Conservation (phyloP, 768 basidiomycete species). For the Lanmaoa rubissima region DNA sequence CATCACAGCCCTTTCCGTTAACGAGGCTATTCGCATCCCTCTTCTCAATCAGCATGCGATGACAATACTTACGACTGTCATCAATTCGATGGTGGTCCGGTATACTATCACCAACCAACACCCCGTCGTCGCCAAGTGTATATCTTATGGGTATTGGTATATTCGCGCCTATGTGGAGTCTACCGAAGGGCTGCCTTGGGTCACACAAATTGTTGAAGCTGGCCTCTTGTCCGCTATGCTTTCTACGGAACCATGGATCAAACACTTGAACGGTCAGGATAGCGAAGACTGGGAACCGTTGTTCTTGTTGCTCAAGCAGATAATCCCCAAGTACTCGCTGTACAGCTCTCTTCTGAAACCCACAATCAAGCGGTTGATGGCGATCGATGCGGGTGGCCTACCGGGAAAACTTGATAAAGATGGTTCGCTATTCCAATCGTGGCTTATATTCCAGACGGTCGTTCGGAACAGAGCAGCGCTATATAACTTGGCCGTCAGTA, state of each 20-base stretch:
- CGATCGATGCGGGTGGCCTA: slow-evolving; percentile 14
- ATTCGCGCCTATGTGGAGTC: slow-evolving; percentile 28
- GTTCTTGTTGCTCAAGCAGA: slow-evolving; percentile 20
- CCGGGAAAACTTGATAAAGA: slow-evolving; percentile 14
- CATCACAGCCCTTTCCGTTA: slow-evolving; percentile 25
- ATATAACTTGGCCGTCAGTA: slow-evolving; percentile 1
- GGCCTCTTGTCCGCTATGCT: slow-evolving; percentile 27
- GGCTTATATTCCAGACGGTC: slow-evolving; percentile 21
- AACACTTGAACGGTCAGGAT: slow-evolving; percentile 14
- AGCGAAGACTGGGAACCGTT: slow-evolving; percentile 32
- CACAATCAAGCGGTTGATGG: slow-evolving; percentile 13
- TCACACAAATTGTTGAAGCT: slow-evolving; percentile 24
- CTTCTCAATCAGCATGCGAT: slow-evolving; percentile 25
- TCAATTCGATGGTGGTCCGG: slow-evolving; percentile 14
- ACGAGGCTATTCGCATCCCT: slow-evolving; percentile 22
- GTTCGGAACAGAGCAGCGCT: slow-evolving; percentile 17
- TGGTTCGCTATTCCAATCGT: slow-evolving; percentile 17
- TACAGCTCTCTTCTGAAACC: slow-evolving; percentile 20
- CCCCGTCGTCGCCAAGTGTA: slow-evolving; percentile 20
- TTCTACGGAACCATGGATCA: slow-evolving; percentile 26
- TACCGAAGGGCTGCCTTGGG: slow-evolving; percentile 27
- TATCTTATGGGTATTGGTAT: slow-evolving; percentile 32
- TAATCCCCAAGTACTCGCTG: slow-evolving; percentile 29
- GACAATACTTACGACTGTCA: slow-evolving; percentile 13
- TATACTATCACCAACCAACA: slow-evolving; percentile 3